A percentile compares a stretch with the other conserved stretches of the same genome.
phyloP scores from a whole-genome alignment of 2,329 filamentous ascomycete genomes.

The Acephala macrosclerotiorum region DNA sequence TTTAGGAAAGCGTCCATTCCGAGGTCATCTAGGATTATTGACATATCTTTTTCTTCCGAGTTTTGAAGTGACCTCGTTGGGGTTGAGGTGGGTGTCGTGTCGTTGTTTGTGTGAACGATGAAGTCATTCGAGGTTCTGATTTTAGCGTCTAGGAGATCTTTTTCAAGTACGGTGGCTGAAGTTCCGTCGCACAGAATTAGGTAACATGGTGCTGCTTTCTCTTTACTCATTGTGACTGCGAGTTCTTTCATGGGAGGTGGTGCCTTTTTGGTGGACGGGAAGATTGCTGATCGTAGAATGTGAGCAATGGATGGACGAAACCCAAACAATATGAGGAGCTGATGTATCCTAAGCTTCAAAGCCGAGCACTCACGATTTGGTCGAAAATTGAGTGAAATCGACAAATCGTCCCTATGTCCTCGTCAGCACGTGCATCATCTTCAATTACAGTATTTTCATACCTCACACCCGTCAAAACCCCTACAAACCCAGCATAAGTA shows the following conservation, averaged over 20 bases:
- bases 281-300: conserved; percentile 50
- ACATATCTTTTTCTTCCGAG: background rate
- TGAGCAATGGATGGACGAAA: conserved; percentile 60
- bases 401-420: conserved; percentile 40
- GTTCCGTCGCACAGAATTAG: conserved; percentile 60
- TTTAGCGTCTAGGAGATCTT: conserved; percentile 57
- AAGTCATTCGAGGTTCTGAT: conserved; percentile 56
- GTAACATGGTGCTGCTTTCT: conserved; percentile 61
- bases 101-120: conserved; percentile 64
- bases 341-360: conserved; percentile 53
- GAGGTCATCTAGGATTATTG: conserved; percentile 18
- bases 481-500: conserved; percentile 60
- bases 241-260: conserved; percentile 28
- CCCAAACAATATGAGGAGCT: conserved; percentile 61
- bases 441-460: conserved; percentile 27
- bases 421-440: background rate
- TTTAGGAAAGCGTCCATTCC: conserved; percentile 41
- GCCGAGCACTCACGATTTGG: conserved; percentile 53
- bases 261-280: conserved; percentile 27
- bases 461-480: conserved; percentile 58
- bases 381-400: conserved; percentile 58
- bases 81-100: conserved; percentile 41
- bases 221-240: conserved; percentile 43
- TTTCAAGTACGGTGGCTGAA: conserved; percentile 59
- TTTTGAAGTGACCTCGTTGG: conserved; percentile 8